Conservation (phyloP, 2,329 filamentous ascomycete species). For the Cyclaneusma minus region DNA sequence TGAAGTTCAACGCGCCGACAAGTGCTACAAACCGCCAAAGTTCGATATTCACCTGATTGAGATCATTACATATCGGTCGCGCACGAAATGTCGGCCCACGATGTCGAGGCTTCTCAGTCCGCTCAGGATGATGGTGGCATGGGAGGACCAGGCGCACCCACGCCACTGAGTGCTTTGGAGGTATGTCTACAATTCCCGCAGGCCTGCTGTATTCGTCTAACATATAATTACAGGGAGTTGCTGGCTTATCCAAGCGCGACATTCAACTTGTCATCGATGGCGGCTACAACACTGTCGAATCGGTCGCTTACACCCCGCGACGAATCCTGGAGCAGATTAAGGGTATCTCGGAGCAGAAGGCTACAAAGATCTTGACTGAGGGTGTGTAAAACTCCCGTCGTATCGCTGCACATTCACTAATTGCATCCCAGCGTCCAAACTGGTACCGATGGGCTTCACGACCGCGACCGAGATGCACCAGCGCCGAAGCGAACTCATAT, state of each 20-base stretch:
- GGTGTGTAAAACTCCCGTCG: conserved; percentile 35
- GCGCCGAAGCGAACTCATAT: conserved; percentile 89
- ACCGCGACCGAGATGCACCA: conserved; percentile 99
- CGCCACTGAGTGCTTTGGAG: conserved; percentile 72
- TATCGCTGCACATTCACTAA: conserved; percentile 6
- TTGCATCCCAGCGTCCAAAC: conserved; percentile 61
- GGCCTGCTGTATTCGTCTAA: conserved; percentile 1
- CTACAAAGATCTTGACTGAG: conserved; percentile 77
- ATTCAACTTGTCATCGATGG: conserved; percentile 86
- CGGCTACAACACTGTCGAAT: conserved; percentile 89
- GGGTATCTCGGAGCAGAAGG: conserved; percentile 94
- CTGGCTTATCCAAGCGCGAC: conserved; percentile 84
- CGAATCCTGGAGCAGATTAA: conserved; percentile 87
- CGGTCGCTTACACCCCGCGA: conserved; percentile 80
- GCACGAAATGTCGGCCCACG: conserved; percentile 17
- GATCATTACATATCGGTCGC: too few species aligned
- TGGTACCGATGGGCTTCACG: conserved; percentile 97
- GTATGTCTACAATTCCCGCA: too few species aligned
- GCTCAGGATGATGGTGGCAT: conserved; percentile 58
- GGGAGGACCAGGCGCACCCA: conserved; percentile 83
- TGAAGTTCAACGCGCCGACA: too few species aligned
- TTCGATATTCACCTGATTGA: neutral
- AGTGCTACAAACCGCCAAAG: neutral
- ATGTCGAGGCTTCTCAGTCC: conserved; percentile 48
- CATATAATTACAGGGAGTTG: conserved; percentile 50